Base-by-base conservation (phyloP, 169 alveolate species). In the Neospora caninum region DNA sequence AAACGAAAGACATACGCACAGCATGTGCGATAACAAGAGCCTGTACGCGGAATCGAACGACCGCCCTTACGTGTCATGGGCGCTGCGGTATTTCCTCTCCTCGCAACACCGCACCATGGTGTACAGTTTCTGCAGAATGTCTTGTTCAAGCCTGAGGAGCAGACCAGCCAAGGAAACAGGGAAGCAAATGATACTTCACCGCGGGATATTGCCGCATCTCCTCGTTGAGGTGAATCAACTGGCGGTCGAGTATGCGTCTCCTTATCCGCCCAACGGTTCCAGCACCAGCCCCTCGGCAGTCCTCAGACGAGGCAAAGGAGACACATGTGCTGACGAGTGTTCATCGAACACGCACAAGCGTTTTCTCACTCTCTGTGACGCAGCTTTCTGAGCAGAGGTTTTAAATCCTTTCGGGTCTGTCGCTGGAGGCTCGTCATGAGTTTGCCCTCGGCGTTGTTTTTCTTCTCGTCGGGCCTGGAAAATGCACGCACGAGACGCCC, bases 61-160 rank as follows among this genome's bases (percentile, higher is more conserved):
- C 4, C 69, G 27, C 4, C 29, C 93, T 64, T 67, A 93, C 95
- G 83, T 20, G 94, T 98, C 99, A 96, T 98, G 97, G 31, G 99
- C 99, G 80, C 96, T 97, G 29, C 97, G 95, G 95, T 98, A 98
- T 70, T 97, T 98, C 83, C 97, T 97, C 95, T 96, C 95, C 80
- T 97, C 95, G 94, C 98, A 96, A 86, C 96, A 97, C 73, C 94
- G 93, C 67, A 97, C 98, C 27, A 98, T 96, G 80, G 95, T 88
- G 93, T 96, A 96, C 36, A 98, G 91, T 84, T 93, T 95, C 69
- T 96, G 97, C 9, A 88, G 69, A 31, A 96, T 95, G 49, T 94
- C 97, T 22, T 58, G 18, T 29, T 96, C 97, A 41, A 96, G 92
- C 43, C 96, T 94, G 83, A 80, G 80, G 34, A 0, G n/a, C 0